phyloP scores from a whole-genome alignment of 2,329 filamentous ascomycete species.

The Ceratocystis smalleyi region DNA sequence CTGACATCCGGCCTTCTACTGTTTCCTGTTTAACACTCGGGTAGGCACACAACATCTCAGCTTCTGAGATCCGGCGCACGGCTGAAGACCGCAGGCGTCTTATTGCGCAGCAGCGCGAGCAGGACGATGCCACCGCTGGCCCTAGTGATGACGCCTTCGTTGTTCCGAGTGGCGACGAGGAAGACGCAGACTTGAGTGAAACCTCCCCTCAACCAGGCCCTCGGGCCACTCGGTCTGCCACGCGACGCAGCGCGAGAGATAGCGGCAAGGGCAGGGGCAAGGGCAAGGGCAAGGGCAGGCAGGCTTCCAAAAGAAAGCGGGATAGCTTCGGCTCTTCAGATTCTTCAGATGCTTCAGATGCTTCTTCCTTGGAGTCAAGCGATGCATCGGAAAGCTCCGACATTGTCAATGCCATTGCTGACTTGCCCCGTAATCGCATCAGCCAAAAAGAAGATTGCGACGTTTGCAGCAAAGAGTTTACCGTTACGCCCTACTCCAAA shows the following conservation, averaged over 20 bases:
- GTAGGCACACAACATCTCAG: constrained; percentile 57
- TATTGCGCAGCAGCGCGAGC: constrained; percentile 21
- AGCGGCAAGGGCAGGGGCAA: constrained; percentile 2
- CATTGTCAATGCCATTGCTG: not conserved
- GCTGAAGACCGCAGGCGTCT: constrained; percentile 34
- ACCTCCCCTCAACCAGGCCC: not conserved
- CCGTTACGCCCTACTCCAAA: constrained; percentile 78
- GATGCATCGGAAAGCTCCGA: constrained; percentile 37
- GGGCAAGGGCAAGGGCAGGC: not conserved
- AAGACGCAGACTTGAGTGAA: not conserved
- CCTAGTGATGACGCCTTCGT: not conserved
- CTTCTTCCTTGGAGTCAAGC: constrained; percentile 20
- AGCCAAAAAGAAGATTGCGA: constrained; percentile 85
- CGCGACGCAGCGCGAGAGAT: not conserved
- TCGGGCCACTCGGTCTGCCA: not conserved
- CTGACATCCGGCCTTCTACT: too few relatives aligned
- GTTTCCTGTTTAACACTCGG: not conserved
- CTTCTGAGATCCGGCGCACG: constrained; percentile 36
- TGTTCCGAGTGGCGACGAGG: not conserved
- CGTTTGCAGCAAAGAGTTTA: constrained; percentile 73
- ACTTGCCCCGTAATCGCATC: constrained; percentile 27
- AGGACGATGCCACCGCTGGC: constrained; percentile 7
- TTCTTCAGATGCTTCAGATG: constrained; percentile 19
- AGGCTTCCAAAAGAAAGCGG: constrained; percentile 19
- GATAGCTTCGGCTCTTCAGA: not conserved